Percentiles rank a stretch among this genome's conserved stretches.
Conservation (phyloP, 805 yeast genomes). For the Starmerella ratchasimensis region DNA sequence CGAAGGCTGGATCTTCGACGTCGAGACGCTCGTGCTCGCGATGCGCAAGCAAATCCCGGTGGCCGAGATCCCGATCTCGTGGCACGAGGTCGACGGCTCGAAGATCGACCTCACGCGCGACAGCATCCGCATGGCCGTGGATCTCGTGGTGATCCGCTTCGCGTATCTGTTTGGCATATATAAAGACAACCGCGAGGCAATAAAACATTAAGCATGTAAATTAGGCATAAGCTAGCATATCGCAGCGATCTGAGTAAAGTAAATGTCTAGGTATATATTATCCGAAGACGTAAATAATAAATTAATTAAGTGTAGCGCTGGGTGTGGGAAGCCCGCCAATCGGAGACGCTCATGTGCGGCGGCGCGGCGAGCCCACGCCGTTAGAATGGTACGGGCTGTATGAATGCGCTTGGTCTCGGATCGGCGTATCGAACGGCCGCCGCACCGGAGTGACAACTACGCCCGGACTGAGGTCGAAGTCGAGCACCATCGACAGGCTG, state of each 20-base stretch:
- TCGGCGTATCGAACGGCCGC: constrained; percentile 22
- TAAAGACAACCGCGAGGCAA: constrained; percentile 10
- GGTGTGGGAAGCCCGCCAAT: too few relatives aligned
- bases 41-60: constrained; percentile 53
- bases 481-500: constrained; percentile 4
- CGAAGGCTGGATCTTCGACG: constrained; percentile 97
- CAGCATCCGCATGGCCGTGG: constrained; percentile 84
- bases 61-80: constrained; percentile 70
- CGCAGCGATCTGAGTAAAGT: background rate
- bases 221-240: too few relatives aligned
- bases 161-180: constrained; percentile 82
- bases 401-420: constrained; percentile 20
- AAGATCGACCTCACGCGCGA: constrained; percentile 87
- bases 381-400: constrained; percentile 19
- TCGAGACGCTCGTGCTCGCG: constrained; percentile 75
- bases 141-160: constrained; percentile 75
- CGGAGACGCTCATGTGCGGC: constrained; percentile 1
- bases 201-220: background rate
- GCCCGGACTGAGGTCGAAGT: constrained; percentile 9
- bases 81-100: constrained; percentile 96
- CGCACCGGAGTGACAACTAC: constrained; percentile 19
- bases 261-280: background rate
- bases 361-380: constrained; percentile 17
- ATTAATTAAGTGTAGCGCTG: background rate
- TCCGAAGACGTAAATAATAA: background rate